These are phyloP conservation scores for Fraxinus baroniana DNA, from an alignment of 305 asterid species.

Conservation along the genomic window DNA sequence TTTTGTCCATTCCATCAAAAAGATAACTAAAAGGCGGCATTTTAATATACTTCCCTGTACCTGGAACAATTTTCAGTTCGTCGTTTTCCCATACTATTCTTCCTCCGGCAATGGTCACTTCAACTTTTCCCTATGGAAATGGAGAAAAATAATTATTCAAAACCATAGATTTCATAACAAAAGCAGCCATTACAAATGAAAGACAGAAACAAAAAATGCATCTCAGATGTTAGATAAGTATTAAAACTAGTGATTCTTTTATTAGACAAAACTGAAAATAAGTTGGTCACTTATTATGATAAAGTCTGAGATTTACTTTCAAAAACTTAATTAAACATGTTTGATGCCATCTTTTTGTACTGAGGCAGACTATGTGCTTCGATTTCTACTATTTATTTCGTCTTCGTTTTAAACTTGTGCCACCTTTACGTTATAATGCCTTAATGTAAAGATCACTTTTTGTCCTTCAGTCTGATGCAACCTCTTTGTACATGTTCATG, in stretches of 20 bases:
- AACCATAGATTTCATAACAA: background rate
- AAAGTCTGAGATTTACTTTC: background rate
- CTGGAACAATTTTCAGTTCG: slow-evolving; percentile 61
- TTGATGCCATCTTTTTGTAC: background rate
- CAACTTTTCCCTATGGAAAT: slow-evolving; percentile 73
- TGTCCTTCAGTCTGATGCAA: background rate
- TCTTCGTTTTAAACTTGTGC: background rate
- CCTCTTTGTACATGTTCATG: background rate
- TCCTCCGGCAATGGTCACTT: slow-evolving; percentile 90
- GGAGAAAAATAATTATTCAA: background rate
- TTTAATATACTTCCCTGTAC: slow-evolving; percentile 74
- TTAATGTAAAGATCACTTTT: background rate
- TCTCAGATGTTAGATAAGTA: background rate
- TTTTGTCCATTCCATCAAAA: slow-evolving; percentile 64
- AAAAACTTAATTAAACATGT: background rate
- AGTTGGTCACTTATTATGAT: background rate
- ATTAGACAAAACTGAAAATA: background rate
- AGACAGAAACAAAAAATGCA: background rate
- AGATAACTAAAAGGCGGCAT: slow-evolving; percentile 82
- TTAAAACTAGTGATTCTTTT: background rate
- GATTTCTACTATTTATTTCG: background rate
- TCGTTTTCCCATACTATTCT: slow-evolving; percentile 84
- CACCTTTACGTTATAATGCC: background rate
- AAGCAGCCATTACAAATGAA: background rate
- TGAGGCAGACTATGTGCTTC: background rate